Conservation (phyloP, 768 basidiomycete genomes). For the Boletus edulis region DNA sequence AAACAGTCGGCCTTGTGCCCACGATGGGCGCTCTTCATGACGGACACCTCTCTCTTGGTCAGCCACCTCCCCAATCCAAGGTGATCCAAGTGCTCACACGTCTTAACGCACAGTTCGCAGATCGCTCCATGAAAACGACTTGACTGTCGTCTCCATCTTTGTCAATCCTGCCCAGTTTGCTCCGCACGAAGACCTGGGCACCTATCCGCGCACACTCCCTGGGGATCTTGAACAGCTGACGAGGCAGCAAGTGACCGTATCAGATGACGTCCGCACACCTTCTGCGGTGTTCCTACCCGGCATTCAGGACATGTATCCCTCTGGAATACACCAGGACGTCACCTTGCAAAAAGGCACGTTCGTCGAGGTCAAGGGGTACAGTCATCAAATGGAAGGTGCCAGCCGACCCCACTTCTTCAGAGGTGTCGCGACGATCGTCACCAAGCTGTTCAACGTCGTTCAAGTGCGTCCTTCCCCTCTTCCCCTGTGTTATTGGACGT, state of each 20-base stretch:
- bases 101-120: constrained; percentile 53
- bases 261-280: constrained; percentile 40
- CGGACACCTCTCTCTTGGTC: constrained; percentile 90
- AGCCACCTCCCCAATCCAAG: constrained; percentile 29
- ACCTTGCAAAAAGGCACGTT: constrained; percentile 81
- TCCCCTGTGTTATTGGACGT: neutral
- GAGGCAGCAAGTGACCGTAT: constrained; percentile 31
- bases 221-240: constrained; percentile 66
- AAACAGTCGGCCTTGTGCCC: constrained; percentile 89
- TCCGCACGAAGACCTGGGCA: constrained; percentile 87
- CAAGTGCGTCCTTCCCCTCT: constrained; percentile 49
- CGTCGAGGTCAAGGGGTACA: constrained; percentile 88
- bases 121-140: constrained; percentile 75
- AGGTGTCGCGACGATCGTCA: constrained; percentile 92
- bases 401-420: constrained; percentile 90
- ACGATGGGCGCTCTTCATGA: constrained; percentile 98
- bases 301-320: constrained; percentile 88
- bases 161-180: constrained; percentile 99
- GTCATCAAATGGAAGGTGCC: constrained; percentile 89
- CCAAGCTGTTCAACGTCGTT: constrained; percentile 91
- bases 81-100: neutral
- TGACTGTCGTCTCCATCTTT: constrained; percentile 93
- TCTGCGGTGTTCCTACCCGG: constrained; percentile 79
- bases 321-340: constrained; percentile 80
- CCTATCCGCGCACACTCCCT: constrained; percentile 87